Conservation (phyloP, 768 basidiomycete species). For the Crepidotus variabilis region DNA sequence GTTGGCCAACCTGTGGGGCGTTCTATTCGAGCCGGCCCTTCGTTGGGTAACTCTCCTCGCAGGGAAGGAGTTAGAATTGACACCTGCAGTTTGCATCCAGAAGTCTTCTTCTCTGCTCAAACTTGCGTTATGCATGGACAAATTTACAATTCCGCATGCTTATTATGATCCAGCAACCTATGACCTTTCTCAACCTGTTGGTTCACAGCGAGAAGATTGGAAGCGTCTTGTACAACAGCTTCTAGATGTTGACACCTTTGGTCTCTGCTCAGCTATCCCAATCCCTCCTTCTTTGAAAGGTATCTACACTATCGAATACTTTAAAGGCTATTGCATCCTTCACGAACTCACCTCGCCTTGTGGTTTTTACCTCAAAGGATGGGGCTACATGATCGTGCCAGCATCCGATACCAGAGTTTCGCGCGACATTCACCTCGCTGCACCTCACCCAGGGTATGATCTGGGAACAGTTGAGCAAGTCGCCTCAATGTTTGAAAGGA, state of each 20-base stretch:
- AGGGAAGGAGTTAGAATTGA: not conserved
- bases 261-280: not conserved
- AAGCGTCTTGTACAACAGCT: constrained; percentile 7
- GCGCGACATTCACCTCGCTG: constrained; percentile 37
- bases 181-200: constrained; percentile 15
- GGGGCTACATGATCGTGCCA: constrained; percentile 19
- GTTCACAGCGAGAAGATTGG: constrained; percentile 16
- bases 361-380: constrained; percentile 17
- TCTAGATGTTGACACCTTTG: constrained; percentile 14
- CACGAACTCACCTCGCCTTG: constrained; percentile 13
- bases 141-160: constrained; percentile 19
- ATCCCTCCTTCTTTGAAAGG: constrained; percentile 14
- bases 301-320: constrained; percentile 12
- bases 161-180: constrained; percentile 15
- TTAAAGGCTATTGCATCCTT: constrained; percentile 17
- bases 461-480: constrained; percentile 36
- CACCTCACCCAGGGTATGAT: constrained; percentile 43
- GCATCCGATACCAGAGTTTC: constrained; percentile 9
- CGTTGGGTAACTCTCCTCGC: not conserved
- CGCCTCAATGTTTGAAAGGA: constrained; percentile 32
- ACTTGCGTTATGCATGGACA: constrained; percentile 27
- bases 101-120: not conserved
- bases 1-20: not conserved
- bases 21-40: not conserved
- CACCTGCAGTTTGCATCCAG: not conserved